Percentiles rank a stretch among this genome's conserved stretches.
These are phyloP conservation scores for Aspergillus transmontanensis DNA, from an alignment of 2,329 filamentous ascomycete species.

Conservation along the genomic window DNA sequence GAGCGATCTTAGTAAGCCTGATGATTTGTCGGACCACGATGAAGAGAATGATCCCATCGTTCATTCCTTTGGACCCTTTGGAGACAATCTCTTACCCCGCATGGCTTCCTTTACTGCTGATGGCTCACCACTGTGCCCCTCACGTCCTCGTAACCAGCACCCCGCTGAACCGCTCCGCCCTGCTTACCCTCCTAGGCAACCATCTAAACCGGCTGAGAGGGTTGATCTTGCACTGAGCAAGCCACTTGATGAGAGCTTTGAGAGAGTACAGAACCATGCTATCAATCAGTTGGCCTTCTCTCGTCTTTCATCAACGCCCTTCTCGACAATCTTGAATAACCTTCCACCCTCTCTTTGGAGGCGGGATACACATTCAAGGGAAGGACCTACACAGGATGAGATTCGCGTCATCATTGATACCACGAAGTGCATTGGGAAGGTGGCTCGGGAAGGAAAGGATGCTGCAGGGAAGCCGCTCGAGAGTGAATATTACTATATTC, in stretches of 20 bases:
- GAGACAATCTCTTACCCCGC: constrained; percentile 79
- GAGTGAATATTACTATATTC: constrained; percentile 96
- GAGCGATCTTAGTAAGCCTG: constrained; percentile 45
- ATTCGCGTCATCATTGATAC: constrained; percentile 73
- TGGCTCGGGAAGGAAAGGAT: constrained; percentile 88
- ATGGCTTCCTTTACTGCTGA: constrained; percentile 75
- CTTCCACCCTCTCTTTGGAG: constrained; percentile 67
- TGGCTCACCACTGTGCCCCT: constrained; percentile 60
- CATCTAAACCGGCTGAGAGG: constrained; percentile 24
- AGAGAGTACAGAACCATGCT: constrained; percentile 71
- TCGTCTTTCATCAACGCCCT: constrained; percentile 83
- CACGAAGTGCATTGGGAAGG: constrained; percentile 81
- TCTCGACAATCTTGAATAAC: constrained; percentile 86
- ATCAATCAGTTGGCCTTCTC: constrained; percentile 96
- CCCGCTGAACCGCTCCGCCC: constrained; percentile 37
- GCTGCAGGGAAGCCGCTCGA: constrained; percentile 91
- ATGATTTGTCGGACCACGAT: constrained; percentile 75
- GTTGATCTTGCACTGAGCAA: constrained; percentile 20
- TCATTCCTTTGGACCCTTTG: constrained; percentile 89
- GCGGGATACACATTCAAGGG: constrained; percentile 49
- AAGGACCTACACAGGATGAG: constrained; percentile 59
- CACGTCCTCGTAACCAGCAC: constrained; percentile 33
- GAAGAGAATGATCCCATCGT: constrained; percentile 95
- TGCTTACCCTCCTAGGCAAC: constrained; percentile 33
- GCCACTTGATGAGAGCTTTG: constrained; percentile 29